A percentile compares a stretch with the other conserved stretches of the same genome.
phyloP scores from a whole-genome alignment of 192 early-diverging fungal species.

The Podila epicladia region DNA sequence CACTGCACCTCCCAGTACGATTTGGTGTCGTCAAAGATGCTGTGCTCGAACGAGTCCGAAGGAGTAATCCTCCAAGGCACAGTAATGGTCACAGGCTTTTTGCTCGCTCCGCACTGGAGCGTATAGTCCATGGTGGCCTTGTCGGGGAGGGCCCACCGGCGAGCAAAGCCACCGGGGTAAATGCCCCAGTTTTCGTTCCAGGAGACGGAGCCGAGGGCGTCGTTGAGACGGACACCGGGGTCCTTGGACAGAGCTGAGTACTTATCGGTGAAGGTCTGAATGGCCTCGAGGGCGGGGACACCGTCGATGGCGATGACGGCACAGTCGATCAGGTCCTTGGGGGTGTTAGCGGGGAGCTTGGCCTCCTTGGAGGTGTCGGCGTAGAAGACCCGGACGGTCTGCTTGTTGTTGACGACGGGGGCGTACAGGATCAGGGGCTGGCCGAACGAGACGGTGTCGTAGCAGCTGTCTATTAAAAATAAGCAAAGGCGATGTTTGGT shows the following conservation, averaged over 20 bases:
- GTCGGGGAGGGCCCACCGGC: conserved; percentile 23
- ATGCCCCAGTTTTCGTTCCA: conserved; percentile 15
- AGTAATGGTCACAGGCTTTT: conserved; percentile 5
- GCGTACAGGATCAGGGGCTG: conserved; percentile 36
- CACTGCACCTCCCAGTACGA: conserved; percentile 37
- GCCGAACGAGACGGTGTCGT: conserved; percentile 22
- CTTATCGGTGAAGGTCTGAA: conserved; percentile 34
- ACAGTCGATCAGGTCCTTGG: conserved; percentile 22
- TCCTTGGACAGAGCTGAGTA: conserved; percentile 45
- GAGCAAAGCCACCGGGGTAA: conserved; percentile 27
- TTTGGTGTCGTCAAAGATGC: conserved; percentile 15
- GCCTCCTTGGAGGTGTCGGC: conserved; percentile 4
- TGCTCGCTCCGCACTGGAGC: conserved; percentile 19
- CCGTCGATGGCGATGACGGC: conserved; percentile 35
- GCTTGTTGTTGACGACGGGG: conserved; percentile 25
- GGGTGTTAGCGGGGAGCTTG: conserved; percentile 12
- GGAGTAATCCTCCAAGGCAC: conserved; percentile 18
- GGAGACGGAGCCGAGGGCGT: conserved; percentile 25
- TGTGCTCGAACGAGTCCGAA: conserved; percentile 9
- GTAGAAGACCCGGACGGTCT: conserved; percentile 24
- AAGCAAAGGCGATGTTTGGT: not conserved
- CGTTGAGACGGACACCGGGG: conserved; percentile 46
- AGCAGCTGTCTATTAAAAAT: conserved; percentile 17
- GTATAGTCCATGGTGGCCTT: conserved; percentile 30
- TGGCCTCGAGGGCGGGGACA: conserved; percentile 28